phyloP scores from a whole-genome alignment of 768 basidiomycete species.

The Kondoa malvinella region DNA sequence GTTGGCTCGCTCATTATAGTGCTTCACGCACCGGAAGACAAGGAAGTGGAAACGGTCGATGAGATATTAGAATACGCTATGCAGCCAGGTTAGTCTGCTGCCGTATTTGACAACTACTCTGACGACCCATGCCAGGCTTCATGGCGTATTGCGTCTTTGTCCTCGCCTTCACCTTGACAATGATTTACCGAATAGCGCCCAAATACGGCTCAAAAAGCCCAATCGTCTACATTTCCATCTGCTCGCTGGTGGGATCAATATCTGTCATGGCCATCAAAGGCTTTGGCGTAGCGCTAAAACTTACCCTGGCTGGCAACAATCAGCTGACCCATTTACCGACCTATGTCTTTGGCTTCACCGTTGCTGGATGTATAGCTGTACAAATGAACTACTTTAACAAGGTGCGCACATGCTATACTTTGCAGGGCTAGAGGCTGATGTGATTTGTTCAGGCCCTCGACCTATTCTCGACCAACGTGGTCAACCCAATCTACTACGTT shows the following conservation, averaged over 20 bases:
- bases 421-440: not conserved
- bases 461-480: slow-evolving; percentile 94
- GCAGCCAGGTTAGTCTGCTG: slow-evolving; percentile 53
- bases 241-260: slow-evolving; percentile 84
- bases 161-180: slow-evolving; percentile 57
- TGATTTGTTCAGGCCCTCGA: slow-evolving; percentile 46
- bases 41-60: slow-evolving; percentile 76
- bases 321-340: slow-evolving; percentile 88
- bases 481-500: slow-evolving; percentile 96
- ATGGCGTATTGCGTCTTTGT: slow-evolving; percentile 76
- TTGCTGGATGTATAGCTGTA: slow-evolving; percentile 64
- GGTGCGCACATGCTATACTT: slow-evolving; percentile 10
- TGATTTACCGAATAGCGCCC: slow-evolving; percentile 75
- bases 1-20: slow-evolving; percentile 87
- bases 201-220: slow-evolving; percentile 74
- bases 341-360: slow-evolving; percentile 80
- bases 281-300: slow-evolving; percentile 87
- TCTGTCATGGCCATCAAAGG: slow-evolving; percentile 99
- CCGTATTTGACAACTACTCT: not conserved
- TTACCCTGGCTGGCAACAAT: slow-evolving; percentile 81
- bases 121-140: slow-evolving; percentile 47
- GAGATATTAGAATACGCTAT: slow-evolving; percentile 81
- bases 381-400: slow-evolving; percentile 93
- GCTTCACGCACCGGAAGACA: slow-evolving; percentile 90
- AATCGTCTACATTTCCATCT: slow-evolving; percentile 84